Evolutionary conservation across 75 land plant species (phyloP).

Genomic region (Gnetum montanum): DNA sequence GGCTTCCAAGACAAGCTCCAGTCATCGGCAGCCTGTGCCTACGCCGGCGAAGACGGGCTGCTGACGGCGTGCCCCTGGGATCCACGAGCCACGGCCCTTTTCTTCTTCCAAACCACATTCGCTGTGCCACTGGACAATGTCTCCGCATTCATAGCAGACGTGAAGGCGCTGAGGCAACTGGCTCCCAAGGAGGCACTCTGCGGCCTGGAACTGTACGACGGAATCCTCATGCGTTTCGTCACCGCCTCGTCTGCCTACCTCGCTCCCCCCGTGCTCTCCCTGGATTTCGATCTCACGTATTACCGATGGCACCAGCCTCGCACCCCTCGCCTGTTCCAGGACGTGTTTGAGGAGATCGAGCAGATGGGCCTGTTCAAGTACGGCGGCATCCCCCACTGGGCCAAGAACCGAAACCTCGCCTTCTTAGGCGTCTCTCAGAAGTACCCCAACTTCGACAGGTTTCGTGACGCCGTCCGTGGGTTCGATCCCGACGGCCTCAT

Average conservation of each 20-base stretch:
- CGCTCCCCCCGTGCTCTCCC: conserved; percentile 40
- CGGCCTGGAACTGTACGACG: conserved; percentile 56
- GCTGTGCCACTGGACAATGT: conserved; percentile 27
- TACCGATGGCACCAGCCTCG: conserved; percentile 42
- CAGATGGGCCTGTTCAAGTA: conserved; percentile 70
- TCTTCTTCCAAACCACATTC: conserved; percentile 53
- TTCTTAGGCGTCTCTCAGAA: conserved; percentile 32
- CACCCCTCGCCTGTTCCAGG: conserved; percentile 48
- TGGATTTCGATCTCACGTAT: conserved; percentile 62
- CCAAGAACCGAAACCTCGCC: conserved; percentile 68
- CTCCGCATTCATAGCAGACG: conserved; percentile 48
- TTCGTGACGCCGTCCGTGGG: conserved; percentile 28
- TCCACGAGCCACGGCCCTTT: conserved; percentile 34
- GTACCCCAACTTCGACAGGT: conserved; percentile 29
- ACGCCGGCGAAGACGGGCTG: conserved; percentile 11
- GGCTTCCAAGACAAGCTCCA: conserved; percentile 57
- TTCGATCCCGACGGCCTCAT: conserved; percentile 64
- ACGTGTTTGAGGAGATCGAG: conserved; percentile 66
- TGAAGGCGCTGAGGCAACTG: conserved; percentile 42
- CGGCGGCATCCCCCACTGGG: conserved; percentile 75
- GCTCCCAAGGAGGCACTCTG: conserved; percentile 40
- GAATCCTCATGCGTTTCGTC: conserved; percentile 64
- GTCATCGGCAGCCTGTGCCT: conserved; percentile 40
- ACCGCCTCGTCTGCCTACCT: conserved; percentile 54
- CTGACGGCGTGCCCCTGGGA: conserved; percentile 71